Conservation (phyloP, 495 filamentous ascomycete genomes). For the Viridothelium virens region DNA sequence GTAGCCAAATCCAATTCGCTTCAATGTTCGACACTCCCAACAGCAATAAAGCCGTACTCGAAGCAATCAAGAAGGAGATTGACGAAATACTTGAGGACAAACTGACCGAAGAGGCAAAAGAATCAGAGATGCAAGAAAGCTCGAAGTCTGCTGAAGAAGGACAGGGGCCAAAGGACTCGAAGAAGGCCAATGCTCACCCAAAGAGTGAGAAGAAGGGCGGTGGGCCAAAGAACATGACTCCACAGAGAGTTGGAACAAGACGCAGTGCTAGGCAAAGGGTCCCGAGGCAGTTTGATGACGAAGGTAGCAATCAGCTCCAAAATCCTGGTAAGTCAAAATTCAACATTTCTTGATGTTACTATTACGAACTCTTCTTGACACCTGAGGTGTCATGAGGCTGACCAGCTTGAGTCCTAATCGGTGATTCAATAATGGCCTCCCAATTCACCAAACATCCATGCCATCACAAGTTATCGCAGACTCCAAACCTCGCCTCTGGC, state of each 20-base stretch:
- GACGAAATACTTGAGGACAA: not conserved
- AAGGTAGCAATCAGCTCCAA: not conserved
- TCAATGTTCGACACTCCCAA: not conserved
- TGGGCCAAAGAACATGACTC: not conserved
- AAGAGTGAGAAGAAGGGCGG: not conserved
- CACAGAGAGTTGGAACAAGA: not conserved
- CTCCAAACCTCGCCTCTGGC: too few relatives aligned
- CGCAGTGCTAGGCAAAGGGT: not conserved
- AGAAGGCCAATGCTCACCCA: not conserved
- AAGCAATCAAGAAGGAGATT: slow-evolving; percentile 17
- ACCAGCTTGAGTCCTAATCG: too few relatives aligned
- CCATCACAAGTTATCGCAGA: too few relatives aligned
- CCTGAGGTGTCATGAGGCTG: too few relatives aligned
- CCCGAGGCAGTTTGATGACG: not conserved
- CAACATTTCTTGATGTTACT: too few relatives aligned
- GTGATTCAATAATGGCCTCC: too few relatives aligned
- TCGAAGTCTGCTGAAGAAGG: not conserved
- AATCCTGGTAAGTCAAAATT: too few relatives aligned
- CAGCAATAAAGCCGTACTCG: slow-evolving; percentile 26
- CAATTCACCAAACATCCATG: too few relatives aligned
- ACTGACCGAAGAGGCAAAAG: not conserved
- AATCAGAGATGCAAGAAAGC: not conserved
- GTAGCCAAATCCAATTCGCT: not conserved
- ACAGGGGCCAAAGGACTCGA: not conserved
- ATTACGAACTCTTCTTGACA: too few relatives aligned